Percentiles rank a stretch among this genome's conserved stretches.
Evolutionary conservation across 345 rosid genomes (phyloP).

Genomic region (Euphorbia pulcherrima): DNA sequence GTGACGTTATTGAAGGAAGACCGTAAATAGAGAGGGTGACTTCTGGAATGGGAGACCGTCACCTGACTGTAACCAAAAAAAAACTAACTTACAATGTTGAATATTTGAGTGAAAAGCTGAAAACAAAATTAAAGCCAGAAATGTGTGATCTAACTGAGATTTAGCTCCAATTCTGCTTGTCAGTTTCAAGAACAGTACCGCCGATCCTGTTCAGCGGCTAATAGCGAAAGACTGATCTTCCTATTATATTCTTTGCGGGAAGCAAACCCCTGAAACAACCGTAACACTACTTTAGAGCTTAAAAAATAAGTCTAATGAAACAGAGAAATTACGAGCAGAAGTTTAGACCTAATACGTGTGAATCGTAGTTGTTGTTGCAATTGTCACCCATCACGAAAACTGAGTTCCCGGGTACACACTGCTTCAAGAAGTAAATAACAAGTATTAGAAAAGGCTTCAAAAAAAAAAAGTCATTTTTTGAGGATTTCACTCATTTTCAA

Average conservation of each 20-base stretch:
- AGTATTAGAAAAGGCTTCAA: background rate
- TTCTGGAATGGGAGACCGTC: no score
- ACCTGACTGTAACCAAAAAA: no score
- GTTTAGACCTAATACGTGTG: conserved; percentile 41
- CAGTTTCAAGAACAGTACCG: conserved; percentile 55
- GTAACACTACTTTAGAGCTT: conserved; percentile 7
- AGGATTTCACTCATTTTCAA: background rate
- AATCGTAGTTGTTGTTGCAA: conserved; percentile 92
- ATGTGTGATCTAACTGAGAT: no score
- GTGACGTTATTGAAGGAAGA: no score
- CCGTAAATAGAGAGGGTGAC: no score
- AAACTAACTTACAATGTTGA: no score
- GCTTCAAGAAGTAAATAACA: conserved; percentile 15
- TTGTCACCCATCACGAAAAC: conserved; percentile 99
- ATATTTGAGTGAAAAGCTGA: no score
- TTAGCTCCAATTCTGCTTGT: no score
- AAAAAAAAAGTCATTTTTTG: no score
- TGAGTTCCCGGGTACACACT: conserved; percentile 73
- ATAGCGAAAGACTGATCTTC: conserved; percentile 83
- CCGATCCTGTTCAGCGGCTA: conserved; percentile 93
- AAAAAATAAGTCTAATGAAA: background rate
- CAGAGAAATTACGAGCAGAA: background rate
- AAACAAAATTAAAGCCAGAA: no score
- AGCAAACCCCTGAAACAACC: conserved; percentile 70
- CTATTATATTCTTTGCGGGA: conserved; percentile 83